These are phyloP conservation scores for Eremothecium gossypii DNA, from an alignment of 1,139 yeast genomes.

Conservation along the genomic window DNA sequence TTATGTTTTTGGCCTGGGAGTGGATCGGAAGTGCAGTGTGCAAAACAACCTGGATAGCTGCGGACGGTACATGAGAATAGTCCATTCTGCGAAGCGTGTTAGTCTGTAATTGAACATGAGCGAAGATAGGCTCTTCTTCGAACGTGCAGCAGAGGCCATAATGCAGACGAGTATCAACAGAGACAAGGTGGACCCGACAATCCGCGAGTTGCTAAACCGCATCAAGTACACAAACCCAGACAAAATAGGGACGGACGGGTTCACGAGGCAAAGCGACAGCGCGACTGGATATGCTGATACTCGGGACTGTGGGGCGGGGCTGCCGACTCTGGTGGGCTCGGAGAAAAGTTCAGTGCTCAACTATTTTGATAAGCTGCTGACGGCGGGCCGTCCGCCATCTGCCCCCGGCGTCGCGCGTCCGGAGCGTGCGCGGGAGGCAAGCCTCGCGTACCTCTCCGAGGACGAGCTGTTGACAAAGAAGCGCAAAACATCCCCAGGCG, in stretches of 20 bases:
- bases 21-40: too few species aligned
- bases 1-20: too few species aligned
- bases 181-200: conserved; percentile 25
- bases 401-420: not conserved
- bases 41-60: too few species aligned
- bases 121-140: conserved; percentile 23
- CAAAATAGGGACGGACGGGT: not conserved
- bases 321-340: conserved; percentile 3
- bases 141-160: conserved; percentile 29
- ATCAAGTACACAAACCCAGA: conserved; percentile 15
- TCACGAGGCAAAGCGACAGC: not conserved
- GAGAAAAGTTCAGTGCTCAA: conserved; percentile 9
- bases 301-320: not conserved
- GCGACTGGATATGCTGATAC: not conserved
- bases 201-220: conserved; percentile 23
- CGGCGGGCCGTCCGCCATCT: conserved; percentile 1
- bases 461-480: not conserved
- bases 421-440: not conserved
- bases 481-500: not conserved
- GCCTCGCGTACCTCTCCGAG: not conserved
- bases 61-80: too few species aligned
- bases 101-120: conserved; percentile 11
- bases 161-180: conserved; percentile 20
- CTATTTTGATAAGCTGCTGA: conserved; percentile 11
- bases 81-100: too few species aligned